phyloP scores from a whole-genome alignment of 2,329 filamentous ascomycete genomes.

The Remersonia thermophila region DNA sequence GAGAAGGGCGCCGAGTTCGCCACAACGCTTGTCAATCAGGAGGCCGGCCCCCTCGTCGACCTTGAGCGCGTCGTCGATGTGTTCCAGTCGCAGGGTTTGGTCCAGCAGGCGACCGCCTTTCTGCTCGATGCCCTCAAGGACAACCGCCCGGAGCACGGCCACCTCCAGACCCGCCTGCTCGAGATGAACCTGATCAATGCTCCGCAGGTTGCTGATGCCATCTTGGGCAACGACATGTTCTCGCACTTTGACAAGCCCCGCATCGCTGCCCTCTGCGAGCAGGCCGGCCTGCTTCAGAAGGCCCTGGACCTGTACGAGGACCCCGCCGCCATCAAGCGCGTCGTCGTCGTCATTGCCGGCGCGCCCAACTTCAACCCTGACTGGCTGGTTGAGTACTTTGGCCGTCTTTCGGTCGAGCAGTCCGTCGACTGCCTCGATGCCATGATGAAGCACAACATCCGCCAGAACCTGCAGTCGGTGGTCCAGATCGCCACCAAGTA shows the following conservation, averaged over 20 bases:
- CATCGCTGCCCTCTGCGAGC: constrained; percentile 84
- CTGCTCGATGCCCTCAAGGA: constrained; percentile 88
- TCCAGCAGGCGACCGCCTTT: constrained; percentile 97
- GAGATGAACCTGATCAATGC: constrained; percentile 98
- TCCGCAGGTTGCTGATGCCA: constrained; percentile 94
- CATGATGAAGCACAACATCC: constrained; percentile 94
- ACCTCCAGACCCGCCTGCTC: constrained; percentile 83
- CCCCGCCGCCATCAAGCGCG: constrained; percentile 77
- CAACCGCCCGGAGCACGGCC: constrained; percentile 85
- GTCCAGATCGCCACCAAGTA: constrained; percentile 97
- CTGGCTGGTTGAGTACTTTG: constrained; percentile 87
- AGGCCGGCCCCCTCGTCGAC: constrained; percentile 77
- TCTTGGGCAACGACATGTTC: constrained; percentile 97
- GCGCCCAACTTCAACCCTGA: constrained; percentile 80
- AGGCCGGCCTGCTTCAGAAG: constrained; percentile 74
- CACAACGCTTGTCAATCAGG: constrained; percentile 78
- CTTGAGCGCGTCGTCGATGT: constrained; percentile 93
- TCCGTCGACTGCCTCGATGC: constrained; percentile 88
- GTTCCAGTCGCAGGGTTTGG: constrained; percentile 95
- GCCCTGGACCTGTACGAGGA: constrained; percentile 94
- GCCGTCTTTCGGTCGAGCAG: constrained; percentile 87
- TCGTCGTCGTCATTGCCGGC: constrained; percentile 68
- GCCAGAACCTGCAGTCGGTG: constrained; percentile 88
- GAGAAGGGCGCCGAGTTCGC: constrained; percentile 95
- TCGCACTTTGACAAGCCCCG: constrained; percentile 87